Percentiles rank a stretch among this genome's conserved stretches.
These are phyloP conservation scores for Omphalea diandra DNA, from an alignment of 441 rosid genomes.

Conservation along the genomic window DNA sequence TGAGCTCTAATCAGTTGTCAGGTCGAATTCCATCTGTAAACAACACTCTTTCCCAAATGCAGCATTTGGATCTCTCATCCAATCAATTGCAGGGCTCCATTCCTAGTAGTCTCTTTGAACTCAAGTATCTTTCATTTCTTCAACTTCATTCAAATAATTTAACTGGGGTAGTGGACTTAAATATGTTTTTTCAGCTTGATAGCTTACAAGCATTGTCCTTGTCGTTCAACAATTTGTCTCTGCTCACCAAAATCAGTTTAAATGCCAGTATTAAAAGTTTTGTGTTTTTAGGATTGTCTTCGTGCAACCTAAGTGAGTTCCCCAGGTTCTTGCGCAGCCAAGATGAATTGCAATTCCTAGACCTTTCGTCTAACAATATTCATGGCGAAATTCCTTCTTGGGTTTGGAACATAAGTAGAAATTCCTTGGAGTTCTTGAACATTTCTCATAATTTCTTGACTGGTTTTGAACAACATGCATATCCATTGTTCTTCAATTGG, in stretches of 20 bases:
- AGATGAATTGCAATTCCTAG: not conserved
- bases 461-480: constrained; percentile 8
- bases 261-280: constrained; percentile 1
- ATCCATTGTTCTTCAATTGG: constrained; percentile 16
- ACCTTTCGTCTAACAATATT: constrained; percentile 10
- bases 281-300: not conserved
- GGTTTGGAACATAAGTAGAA: constrained; percentile 3
- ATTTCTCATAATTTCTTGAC: not conserved
- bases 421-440: accelerated
- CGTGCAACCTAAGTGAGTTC: constrained; percentile 20
- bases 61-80: constrained; percentile 40
- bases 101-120: constrained; percentile 28
- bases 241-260: not conserved
- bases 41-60: constrained; percentile 31
- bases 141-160: constrained; percentile 11
- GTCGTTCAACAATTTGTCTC: constrained; percentile 9
- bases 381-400: constrained; percentile 18
- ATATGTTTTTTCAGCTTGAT: not conserved
- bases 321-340: constrained; percentile 22
- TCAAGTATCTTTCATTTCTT: constrained; percentile 34
- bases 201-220: not conserved
- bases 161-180: constrained; percentile 3
- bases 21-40: not conserved
- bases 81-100: constrained; percentile 50
- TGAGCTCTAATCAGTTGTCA: constrained; percentile 7